Conservation (phyloP, 768 basidiomycete species). For the Boletus rex-veris region DNA sequence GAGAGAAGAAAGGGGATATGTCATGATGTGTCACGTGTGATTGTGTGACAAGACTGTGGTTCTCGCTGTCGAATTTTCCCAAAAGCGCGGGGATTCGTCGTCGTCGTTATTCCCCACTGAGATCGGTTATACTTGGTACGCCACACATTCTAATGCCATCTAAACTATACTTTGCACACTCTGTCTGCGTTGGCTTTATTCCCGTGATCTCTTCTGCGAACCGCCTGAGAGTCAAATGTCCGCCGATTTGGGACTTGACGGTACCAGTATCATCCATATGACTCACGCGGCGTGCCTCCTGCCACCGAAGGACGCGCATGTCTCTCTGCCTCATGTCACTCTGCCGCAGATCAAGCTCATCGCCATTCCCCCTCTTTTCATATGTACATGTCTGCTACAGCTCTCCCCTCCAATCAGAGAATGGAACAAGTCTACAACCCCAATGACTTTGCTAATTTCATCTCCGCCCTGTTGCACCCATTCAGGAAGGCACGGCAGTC, state of each 20-base stretch:
- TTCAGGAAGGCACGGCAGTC: constrained; percentile 18
- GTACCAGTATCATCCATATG: constrained; percentile 7
- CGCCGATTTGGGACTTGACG: constrained; percentile 14
- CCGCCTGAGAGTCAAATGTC: constrained; percentile 1
- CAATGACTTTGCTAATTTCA: constrained; percentile 22
- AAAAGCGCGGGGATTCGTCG: no score
- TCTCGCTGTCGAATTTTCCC: no score
- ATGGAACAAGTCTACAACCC: constrained; percentile 16
- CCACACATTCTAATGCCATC: no score
- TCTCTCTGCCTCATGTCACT: constrained; percentile 20
- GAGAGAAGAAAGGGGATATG: not conserved
- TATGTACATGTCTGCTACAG: constrained; percentile 4
- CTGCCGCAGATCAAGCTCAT: constrained; percentile 16
- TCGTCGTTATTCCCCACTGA: no score
- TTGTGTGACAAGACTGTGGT: constrained; percentile 7
- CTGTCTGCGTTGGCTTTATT: not conserved
- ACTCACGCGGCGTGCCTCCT: constrained; percentile 16
- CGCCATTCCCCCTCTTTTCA: constrained; percentile 16
- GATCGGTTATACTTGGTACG: no score
- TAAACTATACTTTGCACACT: no score
- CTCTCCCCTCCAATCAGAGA: constrained; percentile 7
- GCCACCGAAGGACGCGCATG: not conserved
- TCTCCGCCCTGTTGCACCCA: constrained; percentile 26
- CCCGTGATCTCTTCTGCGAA: not conserved
- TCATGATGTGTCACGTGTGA: constrained; percentile 12